These are phyloP conservation scores for Kazachstania kunashirensis DNA, from an alignment of 805 yeast genomes.

Conservation along the genomic window DNA sequence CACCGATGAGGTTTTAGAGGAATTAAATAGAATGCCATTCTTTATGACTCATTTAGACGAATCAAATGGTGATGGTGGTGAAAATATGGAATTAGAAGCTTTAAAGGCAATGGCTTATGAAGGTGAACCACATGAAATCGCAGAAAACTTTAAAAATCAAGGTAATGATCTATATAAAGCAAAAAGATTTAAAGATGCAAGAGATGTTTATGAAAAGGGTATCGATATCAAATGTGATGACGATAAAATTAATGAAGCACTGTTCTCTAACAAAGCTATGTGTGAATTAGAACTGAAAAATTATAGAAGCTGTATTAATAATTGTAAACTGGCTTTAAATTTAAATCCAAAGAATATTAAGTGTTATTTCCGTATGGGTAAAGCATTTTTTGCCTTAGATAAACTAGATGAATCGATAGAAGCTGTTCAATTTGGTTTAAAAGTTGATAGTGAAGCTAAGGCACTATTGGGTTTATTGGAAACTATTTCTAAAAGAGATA, in stretches of 20 bases:
- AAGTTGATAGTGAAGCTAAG: conserved; percentile 48
- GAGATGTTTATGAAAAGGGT: conserved; percentile 72
- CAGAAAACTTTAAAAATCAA: conserved; percentile 79
- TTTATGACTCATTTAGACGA: conserved; percentile 86
- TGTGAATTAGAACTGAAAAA: conserved; percentile 80
- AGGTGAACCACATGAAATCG: conserved; percentile 90
- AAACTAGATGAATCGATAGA: conserved; percentile 63
- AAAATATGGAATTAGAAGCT: conserved; percentile 72
- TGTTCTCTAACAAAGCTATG: conserved; percentile 79
- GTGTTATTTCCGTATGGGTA: conserved; percentile 78
- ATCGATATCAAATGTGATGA: conserved; percentile 59
- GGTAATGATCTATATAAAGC: conserved; percentile 80
- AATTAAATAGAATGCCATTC: conserved; percentile 77
- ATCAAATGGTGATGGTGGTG: conserved; percentile 68
- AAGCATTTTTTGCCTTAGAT: conserved; percentile 62
- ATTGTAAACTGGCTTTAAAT: conserved; percentile 62
- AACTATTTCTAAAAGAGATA: conserved; percentile 34
- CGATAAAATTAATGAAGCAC: conserved; percentile 45
- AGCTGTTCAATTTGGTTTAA: conserved; percentile 54
- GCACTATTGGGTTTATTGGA: conserved; percentile 41
- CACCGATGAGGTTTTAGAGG: conserved; percentile 66
- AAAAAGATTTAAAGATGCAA: conserved; percentile 66
- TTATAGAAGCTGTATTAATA: conserved; percentile 77
- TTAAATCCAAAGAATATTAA: conserved; percentile 64
- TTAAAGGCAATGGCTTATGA: conserved; percentile 85